Evolutionary conservation across 2,329 filamentous ascomycete species (phyloP), one percentile per base, ranked within the genome.

Genomic region (Botrytis elliptica): DNA sequence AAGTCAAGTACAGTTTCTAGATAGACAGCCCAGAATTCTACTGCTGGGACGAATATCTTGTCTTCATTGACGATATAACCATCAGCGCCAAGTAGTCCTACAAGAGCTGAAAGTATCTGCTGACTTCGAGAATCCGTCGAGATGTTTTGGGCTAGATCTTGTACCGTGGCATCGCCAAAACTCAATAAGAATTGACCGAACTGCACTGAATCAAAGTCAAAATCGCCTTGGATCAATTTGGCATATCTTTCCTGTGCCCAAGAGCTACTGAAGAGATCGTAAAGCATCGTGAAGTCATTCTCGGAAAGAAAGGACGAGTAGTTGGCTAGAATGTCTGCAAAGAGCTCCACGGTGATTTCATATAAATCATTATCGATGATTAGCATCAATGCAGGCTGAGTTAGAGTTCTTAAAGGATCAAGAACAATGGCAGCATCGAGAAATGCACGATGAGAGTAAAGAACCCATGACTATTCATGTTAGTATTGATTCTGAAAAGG

Each of bases 1-100:
- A 83, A 85, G 79, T 90, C 92, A 74, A 86, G 88, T 84, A 90
- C 85, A 20, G 88, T 88, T 82, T 94, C 93, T 9, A 93, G 88
- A 80, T 91, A 94, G 1, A 89, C 90, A 29, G 89, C 91, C 93
- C 93, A 96, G 80, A 96, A 95, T 78, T 96, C 93, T 22, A 95
- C 86, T 1, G 91, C 89, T 9, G 80, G 88, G 0, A 92, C 88
- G 72, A 93, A 94, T 18, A 94, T 89, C 76, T 89, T 90, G 78
- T 96, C 92, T 72, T 95, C 92, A 6, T 88, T 88, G 1, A 91
- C 90, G 1, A 92, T 88, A 77, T 89, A 87, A 2, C 93, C 92
- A 20, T 89, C 85, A 20, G 90, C 88, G 33, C 86, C 86, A 38
- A 95, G 84, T 8, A 96, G 85, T 6, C 89, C 88, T 74, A 88